A percentile compares a stretch with the other conserved stretches of the same genome.
Conservation (phyloP, 2,329 filamentous ascomycete species). For the Paecilomyces formosus region DNA sequence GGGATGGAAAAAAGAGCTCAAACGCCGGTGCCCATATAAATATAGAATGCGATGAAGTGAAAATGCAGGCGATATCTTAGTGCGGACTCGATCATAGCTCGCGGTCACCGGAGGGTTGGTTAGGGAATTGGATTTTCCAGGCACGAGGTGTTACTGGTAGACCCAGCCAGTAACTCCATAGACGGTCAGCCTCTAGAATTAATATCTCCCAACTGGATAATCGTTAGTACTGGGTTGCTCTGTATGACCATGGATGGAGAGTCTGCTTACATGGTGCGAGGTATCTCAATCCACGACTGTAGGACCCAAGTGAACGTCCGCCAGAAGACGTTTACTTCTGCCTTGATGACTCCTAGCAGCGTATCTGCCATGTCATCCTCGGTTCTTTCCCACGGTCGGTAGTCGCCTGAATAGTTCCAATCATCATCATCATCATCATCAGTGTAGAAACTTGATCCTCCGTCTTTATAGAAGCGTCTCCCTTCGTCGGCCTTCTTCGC, state of each 20-base stretch:
- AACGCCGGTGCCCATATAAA: neutral
- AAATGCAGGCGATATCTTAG: neutral
- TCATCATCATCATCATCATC: conserved; percentile 32
- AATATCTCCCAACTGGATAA: conserved; percentile 43
- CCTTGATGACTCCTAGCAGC: conserved; percentile 50
- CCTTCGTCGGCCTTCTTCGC: conserved; percentile 3
- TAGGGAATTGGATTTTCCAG: conserved; percentile 48
- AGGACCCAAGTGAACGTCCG: conserved; percentile 60
- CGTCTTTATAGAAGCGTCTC: conserved; percentile 22
- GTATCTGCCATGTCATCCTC: conserved; percentile 32
- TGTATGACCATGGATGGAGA: neutral
- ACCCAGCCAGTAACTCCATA: conserved; percentile 59
- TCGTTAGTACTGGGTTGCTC: neutral
- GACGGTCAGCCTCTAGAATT: conserved; percentile 45
- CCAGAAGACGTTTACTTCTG: conserved; percentile 59
- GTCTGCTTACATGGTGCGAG: conserved; percentile 59
- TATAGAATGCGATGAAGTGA: neutral
- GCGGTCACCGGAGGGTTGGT: conserved; percentile 20
- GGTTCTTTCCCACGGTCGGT: conserved; percentile 23
- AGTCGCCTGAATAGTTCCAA: conserved; percentile 33
- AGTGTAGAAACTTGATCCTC: conserved; percentile 25
- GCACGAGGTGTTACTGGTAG: conserved; percentile 48
- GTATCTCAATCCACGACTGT: conserved; percentile 61
- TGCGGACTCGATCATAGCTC: conserved; percentile 29
- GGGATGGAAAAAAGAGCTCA: neutral